Base-by-base conservation (phyloP, 2,329 filamentous ascomycete genomes). In the Sporothrix curviconia region DNA sequence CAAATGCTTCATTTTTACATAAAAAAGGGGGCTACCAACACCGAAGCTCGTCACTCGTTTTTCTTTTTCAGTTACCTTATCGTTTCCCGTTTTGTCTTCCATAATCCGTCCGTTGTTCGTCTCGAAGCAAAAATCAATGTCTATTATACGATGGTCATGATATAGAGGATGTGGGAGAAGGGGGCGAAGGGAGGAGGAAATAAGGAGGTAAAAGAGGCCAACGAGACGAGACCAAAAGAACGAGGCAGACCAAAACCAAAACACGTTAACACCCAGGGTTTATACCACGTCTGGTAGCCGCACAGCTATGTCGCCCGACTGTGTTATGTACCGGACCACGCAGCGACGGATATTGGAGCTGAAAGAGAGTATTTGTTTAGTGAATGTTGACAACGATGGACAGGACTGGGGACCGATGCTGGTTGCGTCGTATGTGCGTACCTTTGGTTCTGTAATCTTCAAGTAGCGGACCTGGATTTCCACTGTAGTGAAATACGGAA, bases 401-500 rank as follows among this genome's bases (percentile, higher is more conserved):
- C n/a, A n/a, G n/a, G n/a, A n/a, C n/a, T n/a, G n/a, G n/a, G n/a
- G n/a, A n/a, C n/a, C n/a, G n/a, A n/a, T n/a, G n/a, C n/a, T n/a
- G n/a, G n/a, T n/a, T n/a, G n/a, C n/a, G n/a, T n/a, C n/a, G n/a
- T n/a, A n/a, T n/a, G n/a, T n/a, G n/a, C n/a, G n/a, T 77, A 96
- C 92, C 90, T 99, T 99, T 47, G 94, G 94, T 75, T 99, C 94
- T 63, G 95, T 97, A 68, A 99, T 99, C 82, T 99, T 99, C 72
- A 99, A 75, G 72, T 99, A 99, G 68, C 94, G 84, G 67, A 99
- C 94, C 74, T 99, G 95, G 65, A 99, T 99, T 63, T 94, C 94
- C 75, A 89, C 95, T 3, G 95, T 99, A n/a, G 94, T 99, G 71
- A 99, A 99, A 75, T 99, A 99, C n/a, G 94, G 94, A 69, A 99